These are phyloP conservation scores for Pythium sukuiense DNA, from an alignment of 352 stramenopile species.

Conservation along the genomic window DNA sequence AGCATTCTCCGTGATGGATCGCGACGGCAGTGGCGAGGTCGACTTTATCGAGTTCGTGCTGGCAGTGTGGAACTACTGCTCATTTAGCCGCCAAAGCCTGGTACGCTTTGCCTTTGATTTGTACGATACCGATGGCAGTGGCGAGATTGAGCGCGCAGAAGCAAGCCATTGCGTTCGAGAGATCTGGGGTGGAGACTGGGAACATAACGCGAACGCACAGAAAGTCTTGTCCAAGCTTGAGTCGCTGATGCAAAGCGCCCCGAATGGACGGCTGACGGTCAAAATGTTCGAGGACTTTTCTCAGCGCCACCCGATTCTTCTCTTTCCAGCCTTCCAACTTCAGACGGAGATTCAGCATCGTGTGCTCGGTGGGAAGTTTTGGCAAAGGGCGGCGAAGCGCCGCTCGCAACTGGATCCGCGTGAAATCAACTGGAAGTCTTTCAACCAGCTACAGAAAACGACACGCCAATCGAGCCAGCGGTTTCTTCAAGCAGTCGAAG, in stretches of 20 bases:
- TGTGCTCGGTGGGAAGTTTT: conserved; percentile 60
- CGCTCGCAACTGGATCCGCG: conserved; percentile 34
- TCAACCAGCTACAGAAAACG: conserved; percentile 33
- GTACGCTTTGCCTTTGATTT: conserved; percentile 74
- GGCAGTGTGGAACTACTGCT: conserved; percentile 80
- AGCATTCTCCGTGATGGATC: conserved; percentile 72
- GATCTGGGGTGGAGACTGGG: conserved; percentile 61
- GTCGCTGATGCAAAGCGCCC: conserved; percentile 39
- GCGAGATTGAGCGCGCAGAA: conserved; percentile 64
- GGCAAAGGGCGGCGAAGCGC: conserved; percentile 46
- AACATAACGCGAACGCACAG: conserved; percentile 46
- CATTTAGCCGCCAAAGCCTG: conserved; percentile 60
- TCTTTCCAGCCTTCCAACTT: conserved; percentile 68
- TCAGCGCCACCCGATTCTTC: conserved; percentile 55
- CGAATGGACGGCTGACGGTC: conserved; percentile 36
- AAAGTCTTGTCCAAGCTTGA: conserved; percentile 63
- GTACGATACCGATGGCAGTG: conserved; percentile 68
- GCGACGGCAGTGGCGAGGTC: conserved; percentile 61
- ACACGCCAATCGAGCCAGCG: conserved; percentile 28
- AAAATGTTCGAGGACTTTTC: conserved; percentile 59
- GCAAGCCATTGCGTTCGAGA: conserved; percentile 50
- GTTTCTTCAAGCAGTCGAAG: conserved; percentile 20
- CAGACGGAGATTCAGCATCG: conserved; percentile 66
- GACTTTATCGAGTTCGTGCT: conserved; percentile 79
- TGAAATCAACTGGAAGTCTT: conserved; percentile 40